Evolutionary conservation across 495 filamentous ascomycete species (phyloP).

Genomic region (Penicillium canescens): DNA sequence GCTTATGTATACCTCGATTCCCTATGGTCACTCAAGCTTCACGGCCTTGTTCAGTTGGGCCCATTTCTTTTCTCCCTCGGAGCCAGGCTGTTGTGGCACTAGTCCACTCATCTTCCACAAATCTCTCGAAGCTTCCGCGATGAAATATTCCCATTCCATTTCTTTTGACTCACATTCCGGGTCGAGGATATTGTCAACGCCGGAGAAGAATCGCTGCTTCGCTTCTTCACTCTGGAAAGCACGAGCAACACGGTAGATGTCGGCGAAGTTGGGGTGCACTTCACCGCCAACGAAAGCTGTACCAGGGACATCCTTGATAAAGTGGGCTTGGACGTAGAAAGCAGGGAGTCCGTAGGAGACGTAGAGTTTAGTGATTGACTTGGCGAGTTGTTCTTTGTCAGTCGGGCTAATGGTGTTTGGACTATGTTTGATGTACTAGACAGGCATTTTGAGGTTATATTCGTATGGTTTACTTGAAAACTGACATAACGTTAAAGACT

Average conservation of each 20-base stretch:
- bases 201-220: conserved; percentile 6
- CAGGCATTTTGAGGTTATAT: not conserved
- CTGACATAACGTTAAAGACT: no score
- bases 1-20: no score
- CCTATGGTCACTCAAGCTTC: not conserved
- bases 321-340: conserved; percentile 22
- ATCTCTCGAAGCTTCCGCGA: conserved; percentile 11
- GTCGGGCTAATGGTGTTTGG: not conserved
- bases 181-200: conserved; percentile 6
- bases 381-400: conserved; percentile 17
- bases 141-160: conserved; percentile 19
- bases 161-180: conserved; percentile 10
- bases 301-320: conserved; percentile 2
- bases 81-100: conserved; percentile 8
- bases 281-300: not conserved
- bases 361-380: conserved; percentile 16
- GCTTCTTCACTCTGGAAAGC: conserved; percentile 3
- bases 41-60: conserved; percentile 5
- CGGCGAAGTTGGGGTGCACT: conserved; percentile 4
- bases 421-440: not conserved
- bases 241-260: conserved; percentile 12
- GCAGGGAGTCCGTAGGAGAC: conserved; percentile 22
- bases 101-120: conserved; percentile 22
- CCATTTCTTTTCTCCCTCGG: conserved; percentile 13
- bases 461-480: not conserved